phyloP scores from a whole-genome alignment of 257 asterid genomes.

The Osmanthus fragrans region DNA sequence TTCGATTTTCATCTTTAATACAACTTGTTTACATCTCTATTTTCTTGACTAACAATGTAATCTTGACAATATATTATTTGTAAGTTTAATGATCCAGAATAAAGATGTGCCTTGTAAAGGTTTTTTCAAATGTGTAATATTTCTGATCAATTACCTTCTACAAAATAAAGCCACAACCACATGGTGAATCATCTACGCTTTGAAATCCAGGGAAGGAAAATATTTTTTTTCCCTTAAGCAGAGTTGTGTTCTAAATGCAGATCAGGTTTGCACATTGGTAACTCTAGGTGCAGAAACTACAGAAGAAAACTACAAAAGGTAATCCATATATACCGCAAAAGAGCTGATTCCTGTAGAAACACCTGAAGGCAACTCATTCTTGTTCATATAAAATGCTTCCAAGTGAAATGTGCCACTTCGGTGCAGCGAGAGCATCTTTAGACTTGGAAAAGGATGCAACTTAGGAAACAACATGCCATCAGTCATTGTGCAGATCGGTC shows the following conservation, averaged over 20 bases:
- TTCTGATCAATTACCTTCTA: neutral
- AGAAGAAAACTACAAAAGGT: neutral
- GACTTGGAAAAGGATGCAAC: constrained; percentile 72
- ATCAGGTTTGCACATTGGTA: neutral
- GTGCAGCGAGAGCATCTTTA: constrained; percentile 66
- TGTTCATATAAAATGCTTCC: constrained; percentile 69
- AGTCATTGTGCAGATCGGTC: constrained; percentile 45
- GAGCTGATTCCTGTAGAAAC: constrained; percentile 65
- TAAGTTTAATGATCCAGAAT: neutral
- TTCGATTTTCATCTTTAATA: neutral
- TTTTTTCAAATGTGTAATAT: neutral
- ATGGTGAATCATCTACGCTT: neutral
- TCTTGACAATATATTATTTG: neutral
- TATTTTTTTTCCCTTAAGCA: constrained; percentile 25
- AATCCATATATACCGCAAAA: constrained; percentile 46
- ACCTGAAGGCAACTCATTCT: constrained; percentile 75
- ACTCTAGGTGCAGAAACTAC: neutral
- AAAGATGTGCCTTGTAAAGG: neutral
- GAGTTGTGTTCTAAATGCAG: constrained; percentile 17
- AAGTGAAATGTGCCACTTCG: constrained; percentile 59
- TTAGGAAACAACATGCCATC: constrained; percentile 63
- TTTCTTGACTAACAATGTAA: constrained; percentile 12
- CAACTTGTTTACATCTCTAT: neutral
- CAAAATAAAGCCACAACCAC: neutral
- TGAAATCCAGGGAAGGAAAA: neutral